Percentiles rank a stretch among this genome's conserved stretches.
phyloP scores from a whole-genome alignment of 768 basidiomycete genomes.

The Calocera viscosa region DNA sequence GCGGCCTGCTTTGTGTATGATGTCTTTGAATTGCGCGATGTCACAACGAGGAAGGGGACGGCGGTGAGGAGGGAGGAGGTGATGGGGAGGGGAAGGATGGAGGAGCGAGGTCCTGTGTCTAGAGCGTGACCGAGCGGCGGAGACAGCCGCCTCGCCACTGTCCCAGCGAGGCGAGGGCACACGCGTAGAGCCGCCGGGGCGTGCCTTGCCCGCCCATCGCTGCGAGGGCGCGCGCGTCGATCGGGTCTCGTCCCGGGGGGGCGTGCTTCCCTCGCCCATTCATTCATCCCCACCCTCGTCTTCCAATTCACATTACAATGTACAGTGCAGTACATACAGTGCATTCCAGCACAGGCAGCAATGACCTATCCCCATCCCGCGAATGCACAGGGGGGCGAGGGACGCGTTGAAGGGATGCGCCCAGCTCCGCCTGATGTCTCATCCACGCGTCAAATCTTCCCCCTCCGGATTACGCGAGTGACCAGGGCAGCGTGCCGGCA shows the following conservation, averaged over 20 bases:
- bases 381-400: not conserved
- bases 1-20: not conserved
- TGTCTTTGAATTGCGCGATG: not conserved
- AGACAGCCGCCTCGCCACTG: not conserved
- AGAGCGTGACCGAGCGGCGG: not conserved
- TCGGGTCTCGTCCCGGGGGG: not conserved
- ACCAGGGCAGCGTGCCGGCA: no score
- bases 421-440: not conserved
- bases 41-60: not conserved
- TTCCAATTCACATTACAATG: not conserved
- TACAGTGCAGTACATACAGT: not conserved
- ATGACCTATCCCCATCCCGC: no score
- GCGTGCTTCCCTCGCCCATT: no score
- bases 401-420: not conserved
- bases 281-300: not conserved
- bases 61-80: not conserved
- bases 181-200: not conserved
- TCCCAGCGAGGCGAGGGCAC: not conserved
- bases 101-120: not conserved
- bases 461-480: not conserved
- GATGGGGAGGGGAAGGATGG: not conserved
- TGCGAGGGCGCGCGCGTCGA: not conserved
- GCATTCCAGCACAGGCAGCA: no score
- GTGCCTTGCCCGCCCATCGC: not conserved
- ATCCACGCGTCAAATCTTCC: conserved; percentile 9